phyloP scores from a whole-genome alignment of 2,329 filamentous ascomycete genomes.

The Fusarium pseudograminearum region DNA sequence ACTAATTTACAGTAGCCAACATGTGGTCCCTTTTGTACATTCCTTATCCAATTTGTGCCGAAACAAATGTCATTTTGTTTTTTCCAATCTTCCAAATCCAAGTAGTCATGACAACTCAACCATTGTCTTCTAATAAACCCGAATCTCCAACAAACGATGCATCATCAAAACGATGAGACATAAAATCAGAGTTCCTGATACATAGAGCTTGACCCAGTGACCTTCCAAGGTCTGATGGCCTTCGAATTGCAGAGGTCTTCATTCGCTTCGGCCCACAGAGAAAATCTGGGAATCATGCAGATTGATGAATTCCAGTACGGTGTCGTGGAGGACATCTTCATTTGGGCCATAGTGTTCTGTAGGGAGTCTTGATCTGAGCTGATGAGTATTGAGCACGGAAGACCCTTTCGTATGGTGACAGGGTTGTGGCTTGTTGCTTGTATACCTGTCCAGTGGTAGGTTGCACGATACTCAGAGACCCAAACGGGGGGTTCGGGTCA shows the following conservation, averaged over 20 bases:
- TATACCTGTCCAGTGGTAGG: background rate
- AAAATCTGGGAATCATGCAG: background rate
- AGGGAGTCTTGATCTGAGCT: too few relatives aligned
- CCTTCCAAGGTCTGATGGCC: background rate
- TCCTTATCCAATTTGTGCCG: background rate
- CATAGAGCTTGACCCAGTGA: background rate
- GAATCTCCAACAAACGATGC: background rate
- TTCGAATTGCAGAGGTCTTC: background rate
- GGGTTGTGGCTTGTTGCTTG: background rate
- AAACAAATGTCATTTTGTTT: background rate
- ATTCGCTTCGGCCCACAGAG: background rate
- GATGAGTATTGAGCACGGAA: background rate
- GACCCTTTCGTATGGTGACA: background rate
- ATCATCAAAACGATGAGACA: background rate
- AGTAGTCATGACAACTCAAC: background rate
- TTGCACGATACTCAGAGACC: background rate
- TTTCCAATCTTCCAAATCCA: background rate
- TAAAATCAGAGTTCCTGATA: background rate
- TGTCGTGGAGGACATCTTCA: too few relatives aligned
- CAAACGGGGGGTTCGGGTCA: background rate
- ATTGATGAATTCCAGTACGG: background rate
- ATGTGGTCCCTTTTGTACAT: background rate
- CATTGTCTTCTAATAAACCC: background rate
- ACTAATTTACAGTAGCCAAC: background rate
- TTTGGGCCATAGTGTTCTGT: too few relatives aligned